These are phyloP conservation scores for Pythium folliculosum DNA, from an alignment of 352 stramenopile species.

Conservation along the genomic window DNA sequence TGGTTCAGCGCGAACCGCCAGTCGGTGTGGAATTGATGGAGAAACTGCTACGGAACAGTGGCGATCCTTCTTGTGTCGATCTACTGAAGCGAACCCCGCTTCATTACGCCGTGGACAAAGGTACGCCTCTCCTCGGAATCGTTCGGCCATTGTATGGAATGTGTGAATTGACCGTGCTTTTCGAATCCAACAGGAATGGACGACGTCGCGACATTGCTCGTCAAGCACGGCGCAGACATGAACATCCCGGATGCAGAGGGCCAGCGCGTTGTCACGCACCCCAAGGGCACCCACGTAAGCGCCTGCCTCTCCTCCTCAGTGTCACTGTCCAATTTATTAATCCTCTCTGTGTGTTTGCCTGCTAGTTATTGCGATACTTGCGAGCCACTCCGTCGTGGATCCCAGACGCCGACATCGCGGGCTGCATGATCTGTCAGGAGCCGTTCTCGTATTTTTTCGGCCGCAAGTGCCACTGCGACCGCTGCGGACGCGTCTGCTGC, in stretches of 20 bases:
- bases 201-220: conserved; percentile 56
- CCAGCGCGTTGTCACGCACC: conserved; percentile 51
- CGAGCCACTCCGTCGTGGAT: conserved; percentile 66
- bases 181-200: conserved; percentile 47
- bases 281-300: conserved; percentile 65
- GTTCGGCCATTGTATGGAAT: background rate
- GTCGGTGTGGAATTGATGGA: conserved; percentile 55
- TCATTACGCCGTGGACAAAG: conserved; percentile 79
- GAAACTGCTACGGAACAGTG: conserved; percentile 60
- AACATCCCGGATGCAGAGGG: conserved; percentile 67
- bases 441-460: conserved; percentile 73
- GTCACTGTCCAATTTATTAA: background rate
- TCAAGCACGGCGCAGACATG: conserved; percentile 70
- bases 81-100: conserved; percentile 77
- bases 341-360: background rate
- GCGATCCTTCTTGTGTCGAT: conserved; percentile 53
- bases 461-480: conserved; percentile 71
- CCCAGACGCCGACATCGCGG: conserved; percentile 46
- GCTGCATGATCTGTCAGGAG: conserved; percentile 78
- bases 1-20: conserved; percentile 56
- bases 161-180: background rate
- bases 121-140: conserved; percentile 29
- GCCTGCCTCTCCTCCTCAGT: background rate
- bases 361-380: conserved; percentile 56
- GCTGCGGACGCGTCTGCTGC: conserved; percentile 77